A percentile compares a stretch with the other conserved stretches of the same genome.
Evolutionary conservation across 1,284 basidiomycete species (phyloP).

Genomic region (Austroboletus novae-zelandiae): DNA sequence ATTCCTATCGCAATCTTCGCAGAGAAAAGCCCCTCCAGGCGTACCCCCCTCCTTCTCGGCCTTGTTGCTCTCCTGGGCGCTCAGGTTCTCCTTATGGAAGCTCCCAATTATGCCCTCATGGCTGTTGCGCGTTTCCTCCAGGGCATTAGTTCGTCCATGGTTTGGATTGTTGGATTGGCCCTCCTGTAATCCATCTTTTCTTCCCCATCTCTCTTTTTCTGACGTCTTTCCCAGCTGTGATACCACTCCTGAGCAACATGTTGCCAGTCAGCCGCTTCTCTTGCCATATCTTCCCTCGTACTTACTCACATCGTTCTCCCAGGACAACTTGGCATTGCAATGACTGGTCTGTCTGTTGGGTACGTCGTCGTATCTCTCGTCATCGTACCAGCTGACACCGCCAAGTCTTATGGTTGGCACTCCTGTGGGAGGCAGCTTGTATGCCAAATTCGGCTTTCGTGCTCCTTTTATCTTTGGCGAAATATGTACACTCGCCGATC

Average conservation of each 20-base stretch:
- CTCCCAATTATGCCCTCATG: constrained; percentile 69
- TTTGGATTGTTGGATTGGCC: constrained; percentile 75
- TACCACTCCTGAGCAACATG: constrained; percentile 53
- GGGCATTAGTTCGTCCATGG: constrained; percentile 69
- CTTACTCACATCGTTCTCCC: constrained; percentile 7
- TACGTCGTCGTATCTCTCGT: constrained; percentile 23
- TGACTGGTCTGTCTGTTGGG: constrained; percentile 70
- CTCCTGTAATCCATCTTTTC: constrained; percentile 48
- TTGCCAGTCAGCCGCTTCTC: constrained; percentile 53
- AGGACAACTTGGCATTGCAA: constrained; percentile 74
- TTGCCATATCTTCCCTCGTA: not conserved
- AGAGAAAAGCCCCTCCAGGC: constrained; percentile 56
- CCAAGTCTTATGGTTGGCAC: constrained; percentile 54
- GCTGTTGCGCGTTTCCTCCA: constrained; percentile 68
- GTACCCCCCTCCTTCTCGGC: constrained; percentile 59
- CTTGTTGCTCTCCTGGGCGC: constrained; percentile 55
- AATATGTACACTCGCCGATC: constrained; percentile 56
- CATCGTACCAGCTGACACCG: constrained; percentile 7
- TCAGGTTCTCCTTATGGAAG: constrained; percentile 75
- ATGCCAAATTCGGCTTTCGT: constrained; percentile 64
- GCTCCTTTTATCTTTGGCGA: constrained; percentile 75
- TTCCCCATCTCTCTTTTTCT: constrained; percentile 6
- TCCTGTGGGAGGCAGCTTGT: constrained; percentile 69
- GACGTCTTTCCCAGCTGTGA: constrained; percentile 52
- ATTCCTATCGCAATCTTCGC: constrained; percentile 69